Conservation (phyloP, 2,329 filamentous ascomycete genomes). For the Pseudogymnoascus sp. region DNA sequence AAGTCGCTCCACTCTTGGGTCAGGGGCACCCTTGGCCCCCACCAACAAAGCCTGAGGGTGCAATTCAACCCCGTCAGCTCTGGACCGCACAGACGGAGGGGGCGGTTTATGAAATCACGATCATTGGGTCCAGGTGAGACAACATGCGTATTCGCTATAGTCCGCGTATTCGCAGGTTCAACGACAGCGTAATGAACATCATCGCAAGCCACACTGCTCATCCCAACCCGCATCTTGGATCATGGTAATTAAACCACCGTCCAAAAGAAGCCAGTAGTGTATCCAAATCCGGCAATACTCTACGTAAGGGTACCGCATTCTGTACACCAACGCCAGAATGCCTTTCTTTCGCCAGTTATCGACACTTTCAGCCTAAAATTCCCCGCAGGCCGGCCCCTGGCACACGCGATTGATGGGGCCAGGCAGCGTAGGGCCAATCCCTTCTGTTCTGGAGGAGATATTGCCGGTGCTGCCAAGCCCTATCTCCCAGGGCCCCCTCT, state of each 20-base stretch:
- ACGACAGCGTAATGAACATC: neutral
- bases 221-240: neutral
- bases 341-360: constrained; percentile 6
- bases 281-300: neutral
- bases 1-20: neutral
- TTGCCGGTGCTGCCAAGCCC: constrained; percentile 3
- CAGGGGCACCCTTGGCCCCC: neutral
- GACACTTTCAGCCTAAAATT: neutral
- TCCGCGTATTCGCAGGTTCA: neutral
- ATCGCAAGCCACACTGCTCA: neutral
- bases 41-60: neutral
- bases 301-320: neutral
- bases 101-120: neutral
- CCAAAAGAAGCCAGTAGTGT: neutral
- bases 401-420: neutral
- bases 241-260: neutral
- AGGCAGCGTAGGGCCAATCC: neutral
- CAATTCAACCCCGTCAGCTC: neutral
- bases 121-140: neutral
- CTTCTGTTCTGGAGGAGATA: neutral
- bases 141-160: neutral
- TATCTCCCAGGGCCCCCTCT: neutral
- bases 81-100: neutral
- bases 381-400: neutral
- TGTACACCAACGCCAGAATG: neutral